Evolutionary conservation across 1,284 basidiomycete genomes (phyloP), one percentile per base, ranked within the genome.

Genomic region (Irpex rosettiformis): DNA sequence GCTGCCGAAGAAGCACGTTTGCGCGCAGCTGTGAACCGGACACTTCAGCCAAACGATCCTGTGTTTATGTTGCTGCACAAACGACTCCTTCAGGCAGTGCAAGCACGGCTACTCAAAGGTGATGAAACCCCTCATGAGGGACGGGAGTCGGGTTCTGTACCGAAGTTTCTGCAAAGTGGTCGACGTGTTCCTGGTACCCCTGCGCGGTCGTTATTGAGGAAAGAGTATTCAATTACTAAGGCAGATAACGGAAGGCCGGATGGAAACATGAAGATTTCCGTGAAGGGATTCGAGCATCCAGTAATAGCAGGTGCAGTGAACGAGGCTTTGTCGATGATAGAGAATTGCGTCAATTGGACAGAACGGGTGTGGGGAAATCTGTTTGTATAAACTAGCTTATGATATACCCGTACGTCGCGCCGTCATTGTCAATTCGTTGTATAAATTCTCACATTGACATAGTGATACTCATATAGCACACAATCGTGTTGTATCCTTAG

Each of bases 51-150:
- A 22, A 69, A 75, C 27, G 86, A 89, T 67, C 85, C 85, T 0
- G 88, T 88, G 2, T 91, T 86, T 68, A 62, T 77, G 52, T 72
- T 91, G 3, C 69, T 91, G 33, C 82, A 82, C 65, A 78, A 73
- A 43, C 79, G 88, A 24, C 71, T 90, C 16, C 65, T 83, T 37
- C 72, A 68, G 1, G 79, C 76, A 4, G 63, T 91, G 8, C 72
- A 71, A 22, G 67, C 67, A 25, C 70, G 70, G 8, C 66, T 81
- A 16, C 59, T 68, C 53, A 55, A 61, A 63, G 33, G n/a, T 5
- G n/a, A 62, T 60, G 52, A 18, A 47, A 6, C 22, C 43, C 4
- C 52, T 48, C 53, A 47, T 49, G 55, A 28, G 49, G 54, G 27
- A 52, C 5, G 18, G 49, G 18, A 54, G 54, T 3, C 56, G 55